These are phyloP conservation scores for Stenogyne calaminthoides DNA, from an alignment of 305 asterid species.

Conservation along the genomic window DNA sequence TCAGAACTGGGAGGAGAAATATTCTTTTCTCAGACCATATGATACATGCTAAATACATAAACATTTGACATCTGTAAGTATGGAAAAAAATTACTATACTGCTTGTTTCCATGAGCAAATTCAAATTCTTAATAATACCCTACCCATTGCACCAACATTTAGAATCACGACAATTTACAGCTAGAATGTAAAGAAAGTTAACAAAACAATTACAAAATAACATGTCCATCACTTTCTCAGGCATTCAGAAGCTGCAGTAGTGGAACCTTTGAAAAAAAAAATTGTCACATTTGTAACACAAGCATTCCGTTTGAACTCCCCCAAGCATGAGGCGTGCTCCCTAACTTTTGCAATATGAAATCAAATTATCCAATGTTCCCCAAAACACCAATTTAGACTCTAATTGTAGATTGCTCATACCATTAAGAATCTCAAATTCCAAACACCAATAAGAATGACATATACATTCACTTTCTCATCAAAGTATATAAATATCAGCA, in stretches of 20 bases:
- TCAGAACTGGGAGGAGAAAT: neutral
- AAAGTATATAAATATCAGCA: neutral
- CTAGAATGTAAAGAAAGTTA: neutral
- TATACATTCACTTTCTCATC: neutral
- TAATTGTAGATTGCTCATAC: neutral
- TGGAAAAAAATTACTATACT: neutral
- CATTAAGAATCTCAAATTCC: neutral
- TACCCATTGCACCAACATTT: neutral
- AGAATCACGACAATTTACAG: neutral
- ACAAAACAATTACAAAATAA: neutral
- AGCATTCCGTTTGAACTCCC: conserved; percentile 1
- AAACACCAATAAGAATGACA: neutral
- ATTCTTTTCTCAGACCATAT: neutral
- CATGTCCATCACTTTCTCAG: neutral
- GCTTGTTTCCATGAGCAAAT: neutral
- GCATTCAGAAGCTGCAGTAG: conserved; percentile 1
- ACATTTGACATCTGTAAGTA: neutral
- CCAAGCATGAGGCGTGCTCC: neutral
- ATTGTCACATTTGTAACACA: neutral
- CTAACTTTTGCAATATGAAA: neutral
- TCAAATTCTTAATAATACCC: neutral
- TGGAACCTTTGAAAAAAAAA: neutral
- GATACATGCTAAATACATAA: neutral
- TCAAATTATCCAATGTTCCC: conserved; percentile 3
- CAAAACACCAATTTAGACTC: neutral